Conservation (phyloP, 768 basidiomycete genomes). For the Pholiota molesta region DNA sequence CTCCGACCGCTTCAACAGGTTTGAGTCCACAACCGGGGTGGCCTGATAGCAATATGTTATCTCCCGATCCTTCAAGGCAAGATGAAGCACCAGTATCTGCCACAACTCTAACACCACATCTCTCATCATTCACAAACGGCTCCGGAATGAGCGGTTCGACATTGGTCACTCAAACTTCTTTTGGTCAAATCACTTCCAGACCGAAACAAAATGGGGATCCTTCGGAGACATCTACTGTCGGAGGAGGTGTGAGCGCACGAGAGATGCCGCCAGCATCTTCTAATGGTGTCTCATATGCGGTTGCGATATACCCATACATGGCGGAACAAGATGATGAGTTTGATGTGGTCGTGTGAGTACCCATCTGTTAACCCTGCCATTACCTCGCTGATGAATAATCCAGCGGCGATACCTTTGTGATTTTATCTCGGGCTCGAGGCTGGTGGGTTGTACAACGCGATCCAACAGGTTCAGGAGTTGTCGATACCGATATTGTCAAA, state of each 20-base stretch:
- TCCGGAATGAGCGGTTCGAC: conserved; percentile 30
- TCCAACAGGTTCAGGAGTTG: conserved; percentile 78
- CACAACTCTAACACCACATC: conserved; percentile 31
- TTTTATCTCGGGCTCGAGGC: conserved; percentile 90
- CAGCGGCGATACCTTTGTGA: conserved; percentile 93
- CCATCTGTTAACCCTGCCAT: conserved; percentile 5
- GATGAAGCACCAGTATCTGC: conserved; percentile 49
- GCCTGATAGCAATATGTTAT: conserved; percentile 68
- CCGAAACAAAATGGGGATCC: conserved; percentile 18
- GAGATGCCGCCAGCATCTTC: conserved; percentile 35
- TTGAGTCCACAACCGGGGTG: conserved; percentile 73
- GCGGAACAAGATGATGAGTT: conserved; percentile 99
- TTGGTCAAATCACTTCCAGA: conserved; percentile 29
- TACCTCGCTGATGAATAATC: conserved; percentile 10
- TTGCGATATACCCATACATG: conserved; percentile 98
- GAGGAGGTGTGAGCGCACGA: conserved; percentile 19
- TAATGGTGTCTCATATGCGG: conserved; percentile 86
- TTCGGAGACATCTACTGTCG: conserved; percentile 22
- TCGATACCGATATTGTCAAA: conserved; percentile 75
- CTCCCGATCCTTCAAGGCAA: conserved; percentile 47
- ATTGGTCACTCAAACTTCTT: conserved; percentile 27
- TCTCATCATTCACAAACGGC: conserved; percentile 26
- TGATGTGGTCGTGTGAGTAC: conserved; percentile 89
- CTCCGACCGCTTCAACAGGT: conserved; percentile 55
- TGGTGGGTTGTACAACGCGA: conserved; percentile 99